Conservation (phyloP, 2,329 filamentous ascomycete species). For the Neonectria faginata region DNA sequence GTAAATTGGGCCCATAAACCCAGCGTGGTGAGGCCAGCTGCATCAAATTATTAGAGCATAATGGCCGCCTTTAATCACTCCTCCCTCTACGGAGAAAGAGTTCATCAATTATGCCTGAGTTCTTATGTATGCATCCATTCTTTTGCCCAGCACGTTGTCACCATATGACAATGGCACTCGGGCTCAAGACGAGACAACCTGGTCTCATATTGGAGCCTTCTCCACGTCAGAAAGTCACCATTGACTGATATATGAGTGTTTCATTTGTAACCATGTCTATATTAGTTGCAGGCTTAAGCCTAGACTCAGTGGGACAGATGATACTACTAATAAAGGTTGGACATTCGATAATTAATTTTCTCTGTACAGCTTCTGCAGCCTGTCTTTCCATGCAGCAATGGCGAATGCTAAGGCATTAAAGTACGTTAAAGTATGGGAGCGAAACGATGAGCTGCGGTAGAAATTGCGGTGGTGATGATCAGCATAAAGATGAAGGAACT, state of each 20-base stretch:
- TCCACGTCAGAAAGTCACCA: not conserved
- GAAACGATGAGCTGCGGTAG: too few species aligned
- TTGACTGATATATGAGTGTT: not conserved
- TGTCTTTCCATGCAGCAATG: too few species aligned
- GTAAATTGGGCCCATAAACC: not conserved
- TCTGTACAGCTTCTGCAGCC: too few species aligned
- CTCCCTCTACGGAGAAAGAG: not conserved
- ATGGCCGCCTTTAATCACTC: not conserved
- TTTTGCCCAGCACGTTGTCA: not conserved
- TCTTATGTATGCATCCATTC: not conserved
- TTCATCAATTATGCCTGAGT: not conserved
- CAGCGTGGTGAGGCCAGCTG: not conserved
- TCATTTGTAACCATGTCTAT: too few species aligned
- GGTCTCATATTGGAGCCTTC: not conserved
- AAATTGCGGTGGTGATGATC: too few species aligned
- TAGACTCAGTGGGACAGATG: too few species aligned
- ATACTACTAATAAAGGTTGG: too few species aligned
- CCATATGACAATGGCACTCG: not conserved
- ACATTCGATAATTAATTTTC: too few species aligned
- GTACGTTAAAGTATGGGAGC: too few species aligned
- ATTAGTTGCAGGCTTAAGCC: too few species aligned
- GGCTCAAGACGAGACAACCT: conserved; percentile 1
- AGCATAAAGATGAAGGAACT: too few species aligned
- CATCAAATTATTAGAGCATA: not conserved
- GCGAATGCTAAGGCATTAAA: too few species aligned